phyloP scores from a whole-genome alignment of 176 grass and related monocot genomes.

The Otatea glauca region DNA sequence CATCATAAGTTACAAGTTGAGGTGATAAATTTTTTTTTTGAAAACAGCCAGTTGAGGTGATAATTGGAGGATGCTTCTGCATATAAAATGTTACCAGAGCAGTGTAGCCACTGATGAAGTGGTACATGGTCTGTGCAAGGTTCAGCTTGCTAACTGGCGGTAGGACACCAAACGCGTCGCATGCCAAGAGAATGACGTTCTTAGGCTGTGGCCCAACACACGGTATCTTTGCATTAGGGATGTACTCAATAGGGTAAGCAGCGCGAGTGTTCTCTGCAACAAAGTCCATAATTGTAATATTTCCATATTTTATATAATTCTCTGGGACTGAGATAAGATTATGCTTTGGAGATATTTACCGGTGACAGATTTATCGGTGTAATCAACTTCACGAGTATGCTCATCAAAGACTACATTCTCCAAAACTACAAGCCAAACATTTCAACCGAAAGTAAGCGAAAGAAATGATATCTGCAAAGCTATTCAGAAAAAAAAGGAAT shows the following conservation, averaged over 20 bases:
- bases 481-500: background rate
- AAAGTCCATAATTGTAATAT: background rate
- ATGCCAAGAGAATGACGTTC: constrained; percentile 96
- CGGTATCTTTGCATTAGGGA: constrained; percentile 88
- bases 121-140: constrained; percentile 98
- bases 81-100: constrained; percentile 57
- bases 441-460: background rate
- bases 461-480: background rate
- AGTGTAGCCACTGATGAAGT: constrained; percentile 99
- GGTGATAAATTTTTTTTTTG: no score
- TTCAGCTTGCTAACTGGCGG: constrained; percentile 96
- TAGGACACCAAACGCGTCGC: constrained; percentile 94
- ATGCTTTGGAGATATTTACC: constrained; percentile 44
- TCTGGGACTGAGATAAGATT: background rate
- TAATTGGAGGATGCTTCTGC: background rate
- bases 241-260: constrained; percentile 95
- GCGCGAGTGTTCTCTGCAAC: constrained; percentile 89
- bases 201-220: constrained; percentile 95
- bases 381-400: constrained; percentile 90
- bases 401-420: constrained; percentile 98
- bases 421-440: constrained; percentile 57
- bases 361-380: constrained; percentile 92
- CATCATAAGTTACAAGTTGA: no score
- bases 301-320: background rate
- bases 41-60: background rate